Evolutionary conservation across 169 alveolate genomes (phyloP).

Genomic region (Plasmodium sp.): DNA sequence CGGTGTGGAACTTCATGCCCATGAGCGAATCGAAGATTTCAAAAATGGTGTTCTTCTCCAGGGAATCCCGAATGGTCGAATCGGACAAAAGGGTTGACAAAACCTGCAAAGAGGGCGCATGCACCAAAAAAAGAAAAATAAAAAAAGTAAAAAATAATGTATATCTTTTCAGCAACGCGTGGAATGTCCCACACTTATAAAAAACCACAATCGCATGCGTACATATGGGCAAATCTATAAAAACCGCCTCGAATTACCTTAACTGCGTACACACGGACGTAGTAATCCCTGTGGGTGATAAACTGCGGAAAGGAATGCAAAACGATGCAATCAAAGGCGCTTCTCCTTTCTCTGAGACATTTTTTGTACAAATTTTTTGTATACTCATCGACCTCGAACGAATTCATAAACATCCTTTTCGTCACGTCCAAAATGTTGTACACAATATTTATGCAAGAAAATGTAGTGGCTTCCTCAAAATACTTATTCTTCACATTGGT

Average conservation of each 20-base stretch:
- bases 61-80: constrained; percentile 37
- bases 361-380: constrained; percentile 47
- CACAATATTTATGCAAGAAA: constrained; percentile 46
- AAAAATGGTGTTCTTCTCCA: constrained; percentile 33
- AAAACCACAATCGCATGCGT: background rate
- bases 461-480: constrained; percentile 35
- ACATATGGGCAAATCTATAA: background rate
- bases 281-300: constrained; percentile 22
- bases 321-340: constrained; percentile 38
- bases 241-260: constrained; percentile 15
- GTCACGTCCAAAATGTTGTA: constrained; percentile 51
- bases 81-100: constrained; percentile 29
- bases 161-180: background rate
- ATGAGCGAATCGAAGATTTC: constrained; percentile 45
- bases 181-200: background rate
- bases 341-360: background rate
- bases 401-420: constrained; percentile 18
- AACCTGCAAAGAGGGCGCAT: background rate
- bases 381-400: constrained; percentile 43
- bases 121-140: background rate
- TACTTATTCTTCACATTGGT: constrained; percentile 33
- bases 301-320: constrained; percentile 1
- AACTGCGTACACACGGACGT: constrained; percentile 23
- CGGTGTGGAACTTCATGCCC: constrained; percentile 13
- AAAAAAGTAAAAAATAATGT: background rate